Evolutionary conservation across 2,329 filamentous ascomycete genomes (phyloP).

Genomic region (Hypoxylon sp.): DNA sequence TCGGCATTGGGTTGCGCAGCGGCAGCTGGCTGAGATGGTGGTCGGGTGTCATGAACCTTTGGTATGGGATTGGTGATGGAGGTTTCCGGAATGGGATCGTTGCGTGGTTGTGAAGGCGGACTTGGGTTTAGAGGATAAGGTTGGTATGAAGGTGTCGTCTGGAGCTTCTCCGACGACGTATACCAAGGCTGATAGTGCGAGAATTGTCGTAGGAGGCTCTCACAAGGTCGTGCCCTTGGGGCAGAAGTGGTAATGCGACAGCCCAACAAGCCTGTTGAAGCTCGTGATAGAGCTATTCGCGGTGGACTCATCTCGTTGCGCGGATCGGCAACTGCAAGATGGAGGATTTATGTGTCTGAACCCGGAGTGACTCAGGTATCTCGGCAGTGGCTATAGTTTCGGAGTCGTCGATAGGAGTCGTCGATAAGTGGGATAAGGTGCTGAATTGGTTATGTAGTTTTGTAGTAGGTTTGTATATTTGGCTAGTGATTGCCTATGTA

Average conservation of each 20-base stretch:
- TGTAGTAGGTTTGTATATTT: not conserved
- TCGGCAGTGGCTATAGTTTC: not conserved
- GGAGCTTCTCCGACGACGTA: conserved; percentile 50
- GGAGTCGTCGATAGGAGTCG: not conserved
- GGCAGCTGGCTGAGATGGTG: conserved; percentile 52
- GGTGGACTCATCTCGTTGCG: conserved; percentile 60
- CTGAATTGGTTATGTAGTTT: not conserved
- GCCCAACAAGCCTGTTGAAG: conserved; percentile 48
- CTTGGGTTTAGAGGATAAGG: conserved; percentile 65
- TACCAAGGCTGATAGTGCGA: conserved; percentile 54
- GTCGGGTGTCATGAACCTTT: conserved; percentile 68
- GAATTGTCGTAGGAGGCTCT: conserved; percentile 61
- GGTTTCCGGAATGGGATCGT: conserved; percentile 62
- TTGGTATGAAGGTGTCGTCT: conserved; percentile 61
- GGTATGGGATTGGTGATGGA: conserved; percentile 65
- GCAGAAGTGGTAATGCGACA: conserved; percentile 57
- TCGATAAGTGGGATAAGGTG: not conserved
- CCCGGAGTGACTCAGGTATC: not conserved
- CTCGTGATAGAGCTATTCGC: conserved; percentile 54
- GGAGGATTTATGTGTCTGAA: not conserved
- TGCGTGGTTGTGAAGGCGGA: conserved; percentile 59
- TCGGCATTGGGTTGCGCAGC: conserved; percentile 57
- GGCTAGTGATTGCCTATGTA: not conserved
- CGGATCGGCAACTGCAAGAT: not conserved
- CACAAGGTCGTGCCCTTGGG: conserved; percentile 58